These are phyloP conservation scores for Stephania yunnanensis DNA, from an alignment of 164 flowering plant genomes.

Conservation along the genomic window DNA sequence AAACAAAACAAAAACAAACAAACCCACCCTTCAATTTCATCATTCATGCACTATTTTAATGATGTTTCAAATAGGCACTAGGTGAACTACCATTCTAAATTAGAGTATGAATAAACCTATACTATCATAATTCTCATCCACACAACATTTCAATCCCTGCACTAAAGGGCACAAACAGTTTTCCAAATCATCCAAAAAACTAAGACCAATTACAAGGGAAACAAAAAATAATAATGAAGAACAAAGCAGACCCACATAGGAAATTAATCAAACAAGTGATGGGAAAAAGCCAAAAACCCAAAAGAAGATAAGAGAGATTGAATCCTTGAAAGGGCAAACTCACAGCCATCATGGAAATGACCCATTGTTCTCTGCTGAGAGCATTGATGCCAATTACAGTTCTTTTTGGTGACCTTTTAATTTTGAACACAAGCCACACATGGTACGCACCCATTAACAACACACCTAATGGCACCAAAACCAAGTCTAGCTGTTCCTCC, in stretches of 20 bases:
- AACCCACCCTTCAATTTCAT: too few relatives aligned
- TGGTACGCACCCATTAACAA: constrained; percentile 42
- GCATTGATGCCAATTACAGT: constrained; percentile 77
- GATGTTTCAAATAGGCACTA: too few relatives aligned
- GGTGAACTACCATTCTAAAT: too few relatives aligned
- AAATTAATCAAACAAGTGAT: neutral
- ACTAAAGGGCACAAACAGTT: too few relatives aligned
- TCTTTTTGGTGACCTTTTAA: constrained; percentile 34
- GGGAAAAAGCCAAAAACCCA: neutral
- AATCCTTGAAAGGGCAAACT: constrained; percentile 7
- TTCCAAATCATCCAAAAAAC: too few relatives aligned
- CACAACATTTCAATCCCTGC: too few relatives aligned
- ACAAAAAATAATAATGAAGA: too few relatives aligned
- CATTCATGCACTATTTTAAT: too few relatives aligned
- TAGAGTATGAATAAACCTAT: too few relatives aligned
- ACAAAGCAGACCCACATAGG: neutral
- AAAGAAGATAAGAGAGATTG: neutral
- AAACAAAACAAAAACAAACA: too few relatives aligned
- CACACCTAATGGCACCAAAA: constrained; percentile 61
- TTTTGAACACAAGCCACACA: constrained; percentile 47
- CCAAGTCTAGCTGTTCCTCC: constrained; percentile 37
- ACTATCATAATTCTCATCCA: too few relatives aligned
- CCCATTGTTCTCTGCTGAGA: constrained; percentile 58
- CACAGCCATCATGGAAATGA: constrained; percentile 53
- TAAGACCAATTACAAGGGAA: too few relatives aligned